Base-by-base conservation (phyloP, 2,329 filamentous ascomycete genomes). In the Fusarium penzigii region DNA sequence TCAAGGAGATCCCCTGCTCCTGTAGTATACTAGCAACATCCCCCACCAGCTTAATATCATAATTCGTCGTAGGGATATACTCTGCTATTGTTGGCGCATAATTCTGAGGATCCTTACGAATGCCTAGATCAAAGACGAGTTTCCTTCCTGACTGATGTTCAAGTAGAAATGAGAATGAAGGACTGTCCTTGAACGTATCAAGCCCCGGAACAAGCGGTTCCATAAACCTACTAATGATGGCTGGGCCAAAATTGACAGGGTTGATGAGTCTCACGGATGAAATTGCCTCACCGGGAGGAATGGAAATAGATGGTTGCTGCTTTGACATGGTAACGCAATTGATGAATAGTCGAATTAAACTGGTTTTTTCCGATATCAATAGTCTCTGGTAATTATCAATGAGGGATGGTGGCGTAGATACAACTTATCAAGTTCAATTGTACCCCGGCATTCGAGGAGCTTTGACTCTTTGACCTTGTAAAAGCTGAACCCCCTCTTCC, bases 191-290 rank as follows among this genome's bases (percentile, higher is more conserved):
- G 54, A 70, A 70, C 7, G 58, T 69, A 5, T 72, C 68, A 1
- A 73, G 56, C 0, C 68, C 69, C 6, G 70, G 68, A 1, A 74
- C 68, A 5, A 64, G 57, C 2, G 72, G 72, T 3, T 61, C 69
- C 71, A 74, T 74, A 47, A 74, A 74, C 7, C 72, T 62, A 4
- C 70, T 56, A 9, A 74, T 54, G 20, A 72, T 66, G 6, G 72
- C 67, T 4, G 72, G 72, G 0, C 72, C 72, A 48, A 74, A 74
- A 29, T 73, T 72, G 17, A 71, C 70, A 0, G 72, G 64, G 42
- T 72, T 73, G 29, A 75, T 73, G 39, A 75, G 57, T 50, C 60
- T 70, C 17, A 71, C 66, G 1, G 51, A 63, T n/a, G 46, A 16
- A 2, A 58, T 20, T 2, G 40, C 46, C 16, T 55, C 40, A 16